Evolutionary conservation across 257 asterid genomes (phyloP).

Genomic region (Solanum lycopersicoides): DNA sequence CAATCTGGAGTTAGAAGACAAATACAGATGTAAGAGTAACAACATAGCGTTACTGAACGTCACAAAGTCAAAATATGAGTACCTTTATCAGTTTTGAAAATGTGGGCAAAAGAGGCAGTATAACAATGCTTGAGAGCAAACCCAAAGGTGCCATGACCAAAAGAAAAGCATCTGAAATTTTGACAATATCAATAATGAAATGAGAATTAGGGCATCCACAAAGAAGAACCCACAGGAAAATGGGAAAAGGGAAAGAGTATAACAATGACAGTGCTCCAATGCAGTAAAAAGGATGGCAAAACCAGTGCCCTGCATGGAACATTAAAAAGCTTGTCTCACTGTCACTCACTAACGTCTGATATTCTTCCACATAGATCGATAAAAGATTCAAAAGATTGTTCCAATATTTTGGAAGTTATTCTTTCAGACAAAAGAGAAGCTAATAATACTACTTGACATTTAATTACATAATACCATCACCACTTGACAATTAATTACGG

Average conservation of each 20-base stretch:
- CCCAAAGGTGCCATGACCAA: constrained; percentile 47
- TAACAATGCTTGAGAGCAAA: constrained; percentile 26
- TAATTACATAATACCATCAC: neutral
- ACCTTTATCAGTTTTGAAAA: constrained; percentile 35
- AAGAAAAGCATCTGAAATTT: constrained; percentile 31
- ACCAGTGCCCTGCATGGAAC: neutral
- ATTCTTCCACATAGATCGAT: neutral
- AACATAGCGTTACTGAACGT: neutral
- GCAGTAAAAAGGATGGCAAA: neutral
- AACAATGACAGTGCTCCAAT: neutral
- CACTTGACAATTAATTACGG: neutral
- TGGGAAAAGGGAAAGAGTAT: neutral
- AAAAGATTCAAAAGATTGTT: neutral
- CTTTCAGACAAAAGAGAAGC: neutral
- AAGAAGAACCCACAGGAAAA: neutral
- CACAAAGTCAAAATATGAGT: neutral
- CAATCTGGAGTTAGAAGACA: neutral
- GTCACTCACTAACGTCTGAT: neutral
- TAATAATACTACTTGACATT: neutral
- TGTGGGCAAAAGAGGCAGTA: constrained; percentile 36
- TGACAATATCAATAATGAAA: neutral
- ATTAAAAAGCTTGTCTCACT: neutral
- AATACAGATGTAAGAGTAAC: neutral
- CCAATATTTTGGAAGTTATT: neutral
- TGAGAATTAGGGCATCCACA: neutral